phyloP scores from a whole-genome alignment of 2,329 filamentous ascomycete genomes.

The Epichloe typhina region DNA sequence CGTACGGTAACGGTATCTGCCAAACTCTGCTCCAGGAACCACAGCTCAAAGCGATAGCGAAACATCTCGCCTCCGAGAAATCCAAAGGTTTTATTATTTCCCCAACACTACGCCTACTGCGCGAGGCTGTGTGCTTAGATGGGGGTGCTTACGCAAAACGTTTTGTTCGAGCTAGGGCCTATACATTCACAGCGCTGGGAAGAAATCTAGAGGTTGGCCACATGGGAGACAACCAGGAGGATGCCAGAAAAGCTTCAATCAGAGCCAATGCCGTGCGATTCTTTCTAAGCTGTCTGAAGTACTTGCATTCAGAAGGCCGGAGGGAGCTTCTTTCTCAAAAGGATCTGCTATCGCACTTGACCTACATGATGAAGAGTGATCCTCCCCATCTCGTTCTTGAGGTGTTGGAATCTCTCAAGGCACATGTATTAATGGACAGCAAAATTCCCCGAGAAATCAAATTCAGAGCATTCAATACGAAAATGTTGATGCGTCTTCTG shows the following conservation, averaged over 20 bases:
- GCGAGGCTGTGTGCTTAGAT: conserved; percentile 75
- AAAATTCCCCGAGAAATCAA: conserved; percentile 61
- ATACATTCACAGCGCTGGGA: conserved; percentile 67
- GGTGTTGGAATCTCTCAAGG: conserved; percentile 57
- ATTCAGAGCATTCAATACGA: conserved; percentile 60
- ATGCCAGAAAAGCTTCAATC: conserved; percentile 60
- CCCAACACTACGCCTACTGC: conserved; percentile 72
- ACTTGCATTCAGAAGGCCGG: conserved; percentile 65
- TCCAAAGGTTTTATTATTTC: conserved; percentile 81
- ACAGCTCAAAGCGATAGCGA: conserved; percentile 68
- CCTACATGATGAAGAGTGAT: conserved; percentile 67
- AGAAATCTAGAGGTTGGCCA: conserved; percentile 65
- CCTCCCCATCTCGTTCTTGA: conserved; percentile 62
- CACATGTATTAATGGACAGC: conserved; percentile 60
- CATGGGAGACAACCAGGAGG: conserved; percentile 43
- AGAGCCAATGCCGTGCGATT: conserved; percentile 75
- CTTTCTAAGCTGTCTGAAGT: conserved; percentile 64
- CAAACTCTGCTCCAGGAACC: conserved; percentile 69
- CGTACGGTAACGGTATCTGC: conserved; percentile 65
- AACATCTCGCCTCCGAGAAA: conserved; percentile 66
- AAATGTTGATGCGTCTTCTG: conserved; percentile 58
- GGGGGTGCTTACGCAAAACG: conserved; percentile 72
- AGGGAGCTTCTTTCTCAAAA: conserved; percentile 67
- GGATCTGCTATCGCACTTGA: conserved; percentile 71
- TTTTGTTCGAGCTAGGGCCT: conserved; percentile 65